Base-by-base conservation (phyloP, 352 stramenopile genomes). In the Thalassiosira sp. region DNA sequence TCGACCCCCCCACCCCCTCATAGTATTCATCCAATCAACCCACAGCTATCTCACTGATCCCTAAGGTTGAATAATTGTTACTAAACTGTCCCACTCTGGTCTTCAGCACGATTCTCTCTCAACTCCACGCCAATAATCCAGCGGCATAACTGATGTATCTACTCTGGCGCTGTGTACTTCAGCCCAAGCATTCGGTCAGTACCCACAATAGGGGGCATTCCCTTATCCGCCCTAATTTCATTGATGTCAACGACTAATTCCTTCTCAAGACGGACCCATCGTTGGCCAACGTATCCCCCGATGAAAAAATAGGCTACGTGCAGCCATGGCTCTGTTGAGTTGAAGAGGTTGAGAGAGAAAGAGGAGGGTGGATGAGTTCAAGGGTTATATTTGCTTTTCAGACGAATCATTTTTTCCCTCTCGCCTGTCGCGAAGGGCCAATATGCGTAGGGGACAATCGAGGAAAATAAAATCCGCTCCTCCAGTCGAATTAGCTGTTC, bases 181-280 rank as follows among this genome's bases (percentile, higher is more conserved):
- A 87, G 73, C 61, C 72, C 89, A 33, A 87, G 73, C 74, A 72
- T 90, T 15, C 58, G 51, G 54, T 78, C 61, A 0, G 80, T 83
- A 52, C 81, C 86, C 6, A 91, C 81, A 76, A 91, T 81, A 0
- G 83, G 81, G 33, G 83, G 76, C 57, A 90, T 54, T 35, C 86
- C 86, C 57, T 81, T 82, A 66, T 82, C 72, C 7, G 81, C 76
- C 22, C 86, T 74, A 57, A 89, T 87, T 66, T 88, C 81, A 62
- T 91, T 91, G 20, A 91, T 84, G 61, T 90, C 83, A 7, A 76
- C 58, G n/a, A 90, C 64, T 48, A 91, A 74, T 20, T 73, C 42
- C n/a, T 76, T 79, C 66, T 91, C 84, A 27, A 79, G 37, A 22
- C 76, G 61, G 0, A 89, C 77, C 66, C 83, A 90, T 59, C 80